Base-by-base conservation (phyloP, 2,329 filamentous ascomycete genomes). In the Fusarium graminum region DNA sequence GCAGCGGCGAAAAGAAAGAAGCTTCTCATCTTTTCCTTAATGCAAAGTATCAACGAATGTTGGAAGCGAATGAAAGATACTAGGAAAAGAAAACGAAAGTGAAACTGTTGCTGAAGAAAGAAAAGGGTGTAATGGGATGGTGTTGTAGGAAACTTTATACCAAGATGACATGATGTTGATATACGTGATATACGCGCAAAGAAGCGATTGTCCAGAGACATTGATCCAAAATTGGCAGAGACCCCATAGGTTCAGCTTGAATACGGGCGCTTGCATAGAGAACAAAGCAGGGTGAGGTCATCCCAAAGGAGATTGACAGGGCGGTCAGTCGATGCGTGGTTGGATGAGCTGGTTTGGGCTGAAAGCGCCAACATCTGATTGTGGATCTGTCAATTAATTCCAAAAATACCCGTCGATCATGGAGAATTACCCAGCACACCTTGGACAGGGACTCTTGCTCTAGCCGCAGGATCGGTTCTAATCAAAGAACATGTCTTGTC, bases 221-320 rank as follows among this genome's bases (percentile, higher is more conserved):
- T 32, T 47, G 43, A 43, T 56, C 57, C 50, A 56, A 50, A 41
- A 11, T 22, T 62, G 59, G 59, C 7, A 57, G 22, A 39, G 58
- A 36, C 51, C 16, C 43, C 50, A 30, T 38, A 25, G 47, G n/a
- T 28, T 25, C 30, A 38, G 50, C 11, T 39, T 25, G 58, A 63
- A 63, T 63, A 63, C 59, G 59, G 59, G 59, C 59, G 58, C 59
- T 63, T 63, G 59, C 59, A 63, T 63, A 32, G 22, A 57, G 26
- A 49, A 63, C 25, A 63, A 56, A 34, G 59, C 50, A 50, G 58
- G 59, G 58, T 63, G 59, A 63, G 50, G 59, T 63, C 59, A 57
- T 63, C n/a, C 59, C 7, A 50, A 63, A 43, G 3, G 32, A 43
- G 50, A 57, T 4, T 45, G 58, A 50, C 39, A 63, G 58, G 58